Evolutionary conservation across 208 protist genomes (phyloP), one percentile per base, ranked within the genome.

Genomic region (Kentomonas sorsogonicus): DNA sequence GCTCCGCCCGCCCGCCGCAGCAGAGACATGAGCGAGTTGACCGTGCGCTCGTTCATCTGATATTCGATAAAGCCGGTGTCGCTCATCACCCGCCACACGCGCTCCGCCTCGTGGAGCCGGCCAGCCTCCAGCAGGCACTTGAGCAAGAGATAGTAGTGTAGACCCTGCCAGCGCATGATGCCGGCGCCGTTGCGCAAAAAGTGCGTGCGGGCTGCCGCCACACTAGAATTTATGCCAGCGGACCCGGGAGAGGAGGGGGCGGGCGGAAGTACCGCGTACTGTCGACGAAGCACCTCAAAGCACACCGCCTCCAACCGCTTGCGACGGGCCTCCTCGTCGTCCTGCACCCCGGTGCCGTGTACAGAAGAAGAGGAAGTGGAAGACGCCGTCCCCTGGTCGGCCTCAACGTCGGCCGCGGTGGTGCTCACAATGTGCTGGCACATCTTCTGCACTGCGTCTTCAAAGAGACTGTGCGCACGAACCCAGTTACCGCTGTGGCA

Each of bases 31-130:
- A 86, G 54, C 5, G 65, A 18, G 52, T 91, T 91, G 10, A 78
- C 48, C n/a, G 69, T 80, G 2, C 53, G 68, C 44, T 65, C 63
- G 27, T 90, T 62, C 56, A 94, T 62, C 16, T 74, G 74, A 63
- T 72, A 77, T 13, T 85, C 70, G 3, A 80, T 54, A 54, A 87
- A 80, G 11, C 86, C 86, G 53, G 76, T 85, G 5, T 65, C 50
- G 58, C 79, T 77, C 69, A 90, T 79, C 11, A 87, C 80, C 26
- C 43, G 48, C 81, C 83, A 94, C 47, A 91, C 81, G 7, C 60
- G 48, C 45, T 68, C 61, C 33, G 76, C 60, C 60, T 91, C 78
- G 20, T 55, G 45, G n/a, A 82, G 23, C n/a, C 66, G 77, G 16
- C 72, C 58, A 0, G 60, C 50, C 47, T 75, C 72, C 11, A 91